Base-by-base conservation (phyloP, 495 filamentous ascomycete genomes). In the Coniosporium apollinis region DNA sequence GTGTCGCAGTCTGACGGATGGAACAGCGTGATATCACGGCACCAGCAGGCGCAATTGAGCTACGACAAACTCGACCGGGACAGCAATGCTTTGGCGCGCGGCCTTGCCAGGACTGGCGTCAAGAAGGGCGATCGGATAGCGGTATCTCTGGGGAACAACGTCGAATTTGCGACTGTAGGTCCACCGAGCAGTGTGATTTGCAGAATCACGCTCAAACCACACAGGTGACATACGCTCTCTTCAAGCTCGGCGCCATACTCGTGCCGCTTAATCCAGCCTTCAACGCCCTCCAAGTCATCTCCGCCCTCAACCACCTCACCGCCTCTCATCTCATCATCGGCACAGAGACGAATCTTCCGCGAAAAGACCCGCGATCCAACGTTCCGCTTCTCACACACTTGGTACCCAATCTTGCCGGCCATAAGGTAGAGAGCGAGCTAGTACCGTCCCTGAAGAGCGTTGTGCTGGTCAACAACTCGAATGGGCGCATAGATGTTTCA, bases 191-290 rank as follows among this genome's bases (percentile, higher is more conserved):
- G 22, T 32, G 9, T 1, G 30, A 10, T 8, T 19, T 3, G 9
- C 10, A 9, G 15, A 9, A 1, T 9, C 11, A 14, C 11, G 30
- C 17, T 32, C 18, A 32, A 17, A 11, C 21, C 19, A 8, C 13
- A 13, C 37, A 76, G 53, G 56, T 71, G 11, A 91, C 79, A 16
- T 94, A 97, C 58, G 84, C 84, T 4, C 43, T 92, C 15, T 92
- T 89, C 56, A 94, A 97, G 54, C 66, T 94, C 2, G 89, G 89
- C 11, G 89, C 82, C 28, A 76, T 94, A 32, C 61, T 94, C 38
- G 86, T 92, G 1, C 89, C 89, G 1, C 62, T 97, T 21, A 97
- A 97, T 56, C 87, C 84, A 2, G 80, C 74, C 0, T 97, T 94
- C 66, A 94, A 84, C 47, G 58, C 67, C 14, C 50, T 60, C 10